A percentile compares a stretch with the other conserved stretches of the same genome.
phyloP scores from a whole-genome alignment of 371 early-diverging fungal genomes.

The Syncephalastrum racemosum region DNA sequence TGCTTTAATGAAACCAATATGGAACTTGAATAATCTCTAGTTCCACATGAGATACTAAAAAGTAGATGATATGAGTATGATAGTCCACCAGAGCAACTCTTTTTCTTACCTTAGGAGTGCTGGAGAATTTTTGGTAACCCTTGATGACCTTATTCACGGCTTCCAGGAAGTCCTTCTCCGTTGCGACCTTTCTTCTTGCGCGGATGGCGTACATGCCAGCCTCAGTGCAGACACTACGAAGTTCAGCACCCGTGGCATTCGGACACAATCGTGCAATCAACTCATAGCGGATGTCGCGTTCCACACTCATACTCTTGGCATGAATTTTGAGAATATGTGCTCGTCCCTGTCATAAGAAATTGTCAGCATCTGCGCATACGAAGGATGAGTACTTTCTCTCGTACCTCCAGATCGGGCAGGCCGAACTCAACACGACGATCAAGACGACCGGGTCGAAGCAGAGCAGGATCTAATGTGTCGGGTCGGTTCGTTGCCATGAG shows the following conservation, averaged over 20 bases:
- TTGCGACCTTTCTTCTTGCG: constrained; percentile 98
- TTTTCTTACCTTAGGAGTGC: constrained; percentile 78
- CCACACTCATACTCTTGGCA: constrained; percentile 99
- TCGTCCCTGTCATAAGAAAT: constrained; percentile 64
- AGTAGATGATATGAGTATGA: constrained; percentile 4
- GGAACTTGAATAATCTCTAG: constrained; percentile 17
- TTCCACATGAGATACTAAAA: constrained; percentile 58
- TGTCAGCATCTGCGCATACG: neutral
- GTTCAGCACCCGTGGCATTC: constrained; percentile 98
- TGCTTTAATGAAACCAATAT: too few relatives aligned
- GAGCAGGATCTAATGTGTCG: constrained; percentile 98
- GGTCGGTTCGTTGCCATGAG: constrained; percentile 99
- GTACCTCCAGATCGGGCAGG: constrained; percentile 89
- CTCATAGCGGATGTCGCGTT: constrained; percentile 96
- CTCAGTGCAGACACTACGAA: constrained; percentile 99
- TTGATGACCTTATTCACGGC: constrained; percentile 99
- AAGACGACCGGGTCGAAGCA: constrained; percentile 97
- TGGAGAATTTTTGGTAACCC: constrained; percentile 96
- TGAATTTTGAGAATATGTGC: constrained; percentile 99
- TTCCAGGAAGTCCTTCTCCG: constrained; percentile 99
- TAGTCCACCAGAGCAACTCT: neutral
- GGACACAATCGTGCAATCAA: constrained; percentile 95
- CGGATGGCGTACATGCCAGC: constrained; percentile 99
- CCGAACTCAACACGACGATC: constrained; percentile 99
- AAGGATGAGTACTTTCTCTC: neutral